Evolutionary conservation across 2,329 filamentous ascomycete genomes (phyloP).

Genomic region (Metarhizium rileyi): DNA sequence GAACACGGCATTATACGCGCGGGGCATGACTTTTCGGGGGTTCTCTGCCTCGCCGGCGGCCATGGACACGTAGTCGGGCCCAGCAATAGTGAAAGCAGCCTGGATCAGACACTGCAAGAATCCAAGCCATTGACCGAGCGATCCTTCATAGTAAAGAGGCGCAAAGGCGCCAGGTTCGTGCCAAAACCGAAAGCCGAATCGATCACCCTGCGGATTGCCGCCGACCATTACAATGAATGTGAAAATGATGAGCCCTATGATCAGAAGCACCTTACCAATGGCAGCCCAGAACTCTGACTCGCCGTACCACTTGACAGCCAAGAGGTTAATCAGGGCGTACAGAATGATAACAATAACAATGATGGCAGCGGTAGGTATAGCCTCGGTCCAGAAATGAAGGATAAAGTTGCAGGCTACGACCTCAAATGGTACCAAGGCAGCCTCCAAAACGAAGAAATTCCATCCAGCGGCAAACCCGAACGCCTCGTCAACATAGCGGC

Average conservation of each 20-base stretch:
- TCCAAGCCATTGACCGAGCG: conserved; percentile 63
- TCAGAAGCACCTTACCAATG: conserved; percentile 61
- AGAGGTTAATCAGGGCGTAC: conserved; percentile 52
- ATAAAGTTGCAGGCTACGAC: conserved; percentile 56
- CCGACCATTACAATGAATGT: conserved; percentile 79
- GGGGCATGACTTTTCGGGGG: conserved; percentile 58
- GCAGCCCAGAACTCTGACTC: conserved; percentile 71
- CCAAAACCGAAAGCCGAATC: conserved; percentile 63
- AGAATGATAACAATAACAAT: conserved; percentile 43
- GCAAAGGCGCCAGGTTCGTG: conserved; percentile 60
- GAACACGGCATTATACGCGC: conserved; percentile 69
- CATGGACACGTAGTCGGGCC: conserved; percentile 58
- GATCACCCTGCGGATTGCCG: conserved; percentile 63
- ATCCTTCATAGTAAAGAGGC: conserved; percentile 52
- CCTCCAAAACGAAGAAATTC: conserved; percentile 66
- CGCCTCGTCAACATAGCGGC: conserved; percentile 64
- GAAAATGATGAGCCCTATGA: conserved; percentile 61
- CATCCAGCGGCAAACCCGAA: conserved; percentile 65
- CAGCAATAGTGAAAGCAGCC: conserved; percentile 58
- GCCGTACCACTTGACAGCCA: conserved; percentile 66
- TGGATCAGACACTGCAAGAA: conserved; percentile 68
- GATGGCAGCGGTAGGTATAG: conserved; percentile 48
- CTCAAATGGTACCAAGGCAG: conserved; percentile 57
- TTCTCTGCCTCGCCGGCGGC: conserved; percentile 66
- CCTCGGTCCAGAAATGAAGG: conserved; percentile 53